These are phyloP conservation scores for Akanthomyces muscarius DNA, from an alignment of 2,329 filamentous ascomycete genomes.

Conservation along the genomic window DNA sequence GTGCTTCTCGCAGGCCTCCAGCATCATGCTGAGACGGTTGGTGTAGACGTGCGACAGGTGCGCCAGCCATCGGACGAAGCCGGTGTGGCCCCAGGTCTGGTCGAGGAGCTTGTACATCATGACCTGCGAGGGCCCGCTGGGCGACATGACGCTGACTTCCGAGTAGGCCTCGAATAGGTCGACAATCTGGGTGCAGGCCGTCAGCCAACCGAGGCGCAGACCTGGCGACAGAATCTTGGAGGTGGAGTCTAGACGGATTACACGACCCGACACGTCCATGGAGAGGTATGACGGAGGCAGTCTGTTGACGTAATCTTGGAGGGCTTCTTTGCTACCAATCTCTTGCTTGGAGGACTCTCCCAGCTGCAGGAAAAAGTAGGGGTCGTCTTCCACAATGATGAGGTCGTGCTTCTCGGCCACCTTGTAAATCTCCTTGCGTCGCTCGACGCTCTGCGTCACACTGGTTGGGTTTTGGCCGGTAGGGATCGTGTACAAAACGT, in stretches of 20 bases:
- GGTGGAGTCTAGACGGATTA: conserved; percentile 81
- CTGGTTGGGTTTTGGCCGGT: conserved; percentile 84
- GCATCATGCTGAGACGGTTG: conserved; percentile 63
- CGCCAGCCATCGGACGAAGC: conserved; percentile 80
- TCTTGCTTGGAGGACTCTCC: conserved; percentile 19
- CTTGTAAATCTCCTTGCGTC: conserved; percentile 66
- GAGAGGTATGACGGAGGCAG: conserved; percentile 30
- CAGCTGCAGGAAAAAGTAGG: conserved; percentile 82
- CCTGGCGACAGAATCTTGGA: conserved; percentile 81
- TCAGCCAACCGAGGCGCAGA: conserved; percentile 76
- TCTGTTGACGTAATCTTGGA: conserved; percentile 12
- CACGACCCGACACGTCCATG: conserved; percentile 54
- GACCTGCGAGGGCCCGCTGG: conserved; percentile 72
- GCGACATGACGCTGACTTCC: conserved; percentile 73
- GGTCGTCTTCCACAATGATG: conserved; percentile 80
- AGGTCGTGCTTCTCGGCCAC: conserved; percentile 74
- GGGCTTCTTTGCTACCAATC: neutral
- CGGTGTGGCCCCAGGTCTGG: conserved; percentile 83
- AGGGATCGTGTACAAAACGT: conserved; percentile 52
- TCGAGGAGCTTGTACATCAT: conserved; percentile 80
- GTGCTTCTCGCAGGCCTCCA: conserved; percentile 68
- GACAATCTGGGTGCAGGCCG: conserved; percentile 71
- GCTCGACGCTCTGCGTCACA: conserved; percentile 62
- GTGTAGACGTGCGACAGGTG: conserved; percentile 73
- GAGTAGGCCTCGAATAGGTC: conserved; percentile 72